Evolutionary conservation across 176 grass and related monocot species (phyloP).

Genomic region (Typha latifolia): DNA sequence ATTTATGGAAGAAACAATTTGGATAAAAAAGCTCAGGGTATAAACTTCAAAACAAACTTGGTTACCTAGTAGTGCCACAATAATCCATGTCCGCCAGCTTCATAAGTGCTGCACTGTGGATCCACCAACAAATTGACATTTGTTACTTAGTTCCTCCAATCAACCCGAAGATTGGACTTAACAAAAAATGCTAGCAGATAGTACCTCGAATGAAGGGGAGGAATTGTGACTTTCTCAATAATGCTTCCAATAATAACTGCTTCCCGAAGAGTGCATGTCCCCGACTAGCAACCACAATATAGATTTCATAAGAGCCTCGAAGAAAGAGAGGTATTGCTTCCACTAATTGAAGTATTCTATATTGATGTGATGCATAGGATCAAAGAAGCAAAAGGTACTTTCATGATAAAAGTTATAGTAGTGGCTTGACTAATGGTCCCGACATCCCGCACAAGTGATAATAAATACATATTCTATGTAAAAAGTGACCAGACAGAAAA

Average conservation of each 20-base stretch:
- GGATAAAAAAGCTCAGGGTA: not conserved
- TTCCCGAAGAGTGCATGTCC: conserved; percentile 74
- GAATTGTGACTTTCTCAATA: conserved; percentile 82
- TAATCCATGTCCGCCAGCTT: conserved; percentile 90
- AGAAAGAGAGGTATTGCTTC: too few relatives aligned
- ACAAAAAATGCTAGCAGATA: not conserved
- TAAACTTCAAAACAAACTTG: not conserved
- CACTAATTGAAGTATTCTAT: too few relatives aligned
- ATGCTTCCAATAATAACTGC: conserved; percentile 97
- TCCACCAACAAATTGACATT: conserved; percentile 18
- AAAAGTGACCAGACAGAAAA: too few relatives aligned
- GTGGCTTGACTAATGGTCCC: too few relatives aligned
- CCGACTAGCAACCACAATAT: conserved; percentile 36
- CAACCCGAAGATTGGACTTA: too few relatives aligned
- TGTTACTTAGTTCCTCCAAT: conserved; percentile 12
- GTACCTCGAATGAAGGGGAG: conserved; percentile 80
- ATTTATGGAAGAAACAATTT: not conserved
- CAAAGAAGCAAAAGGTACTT: too few relatives aligned
- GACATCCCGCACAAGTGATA: too few relatives aligned
- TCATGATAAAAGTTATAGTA: too few relatives aligned
- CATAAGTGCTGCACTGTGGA: conserved; percentile 72
- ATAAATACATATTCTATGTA: too few relatives aligned
- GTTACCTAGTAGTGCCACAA: conserved; percentile 90
- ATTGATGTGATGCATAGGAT: too few relatives aligned
- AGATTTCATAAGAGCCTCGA: not conserved